These are phyloP conservation scores for Coprinellus micaceus DNA, from an alignment of 768 basidiomycete genomes.

Conservation along the genomic window DNA sequence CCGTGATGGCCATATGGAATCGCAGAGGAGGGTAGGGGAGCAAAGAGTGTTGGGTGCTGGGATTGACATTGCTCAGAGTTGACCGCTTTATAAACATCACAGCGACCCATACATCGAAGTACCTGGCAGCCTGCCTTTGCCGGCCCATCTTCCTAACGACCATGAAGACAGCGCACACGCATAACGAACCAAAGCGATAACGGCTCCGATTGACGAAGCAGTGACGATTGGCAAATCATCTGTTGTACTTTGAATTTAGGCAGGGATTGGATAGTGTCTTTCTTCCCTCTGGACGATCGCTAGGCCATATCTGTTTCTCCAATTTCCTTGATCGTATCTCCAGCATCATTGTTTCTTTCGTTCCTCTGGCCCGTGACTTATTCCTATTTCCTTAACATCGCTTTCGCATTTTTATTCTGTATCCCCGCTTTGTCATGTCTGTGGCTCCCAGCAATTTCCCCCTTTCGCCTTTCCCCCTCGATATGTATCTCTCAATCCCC, in stretches of 20 bases:
- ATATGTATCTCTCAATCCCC: constrained; percentile 2
- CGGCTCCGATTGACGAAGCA: not conserved
- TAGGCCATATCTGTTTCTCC: not conserved
- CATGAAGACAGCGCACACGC: not conserved
- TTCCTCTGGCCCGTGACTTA: not conserved
- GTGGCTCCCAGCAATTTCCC: not conserved
- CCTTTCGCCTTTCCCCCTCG: not conserved
- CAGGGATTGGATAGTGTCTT: not conserved
- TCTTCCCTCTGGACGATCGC: not conserved
- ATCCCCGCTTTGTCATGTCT: not conserved
- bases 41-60: constrained; percentile 33
- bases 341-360: not conserved
- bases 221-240: not conserved
- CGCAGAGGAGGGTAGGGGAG: constrained; percentile 13
- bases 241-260: not conserved
- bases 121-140: not conserved
- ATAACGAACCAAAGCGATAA: constrained; percentile 1
- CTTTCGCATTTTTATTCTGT: not conserved
- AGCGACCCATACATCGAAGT: not conserved
- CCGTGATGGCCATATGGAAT: constrained; percentile 26
- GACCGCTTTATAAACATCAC: constrained; percentile 11
- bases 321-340: not conserved
- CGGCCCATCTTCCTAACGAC: not conserved
- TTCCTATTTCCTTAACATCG: not conserved
- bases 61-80: constrained; percentile 44